Evolutionary conservation across 2,329 filamentous ascomycete genomes (phyloP).

Genomic region (Fusarium guadeloupense): DNA sequence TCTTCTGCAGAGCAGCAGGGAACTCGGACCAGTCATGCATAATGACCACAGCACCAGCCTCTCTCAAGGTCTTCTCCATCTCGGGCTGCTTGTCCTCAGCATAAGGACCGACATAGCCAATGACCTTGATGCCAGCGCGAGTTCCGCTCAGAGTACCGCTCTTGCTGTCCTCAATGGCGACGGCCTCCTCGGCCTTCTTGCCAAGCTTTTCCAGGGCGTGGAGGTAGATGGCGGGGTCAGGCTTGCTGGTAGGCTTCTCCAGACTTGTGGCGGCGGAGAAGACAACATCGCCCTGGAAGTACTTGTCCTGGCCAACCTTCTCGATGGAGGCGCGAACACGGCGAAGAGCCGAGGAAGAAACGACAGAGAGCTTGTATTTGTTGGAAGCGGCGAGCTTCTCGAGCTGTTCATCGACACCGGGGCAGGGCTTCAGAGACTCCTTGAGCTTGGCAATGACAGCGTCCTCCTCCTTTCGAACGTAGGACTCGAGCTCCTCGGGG

Average conservation of each 20-base stretch:
- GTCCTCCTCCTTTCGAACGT: slow-evolving; percentile 81
- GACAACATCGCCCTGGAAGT: slow-evolving; percentile 77
- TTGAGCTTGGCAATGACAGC: slow-evolving; percentile 84
- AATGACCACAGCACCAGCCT: slow-evolving; percentile 70
- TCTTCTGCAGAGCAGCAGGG: slow-evolving; percentile 56
- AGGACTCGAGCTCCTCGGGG: slow-evolving; percentile 74
- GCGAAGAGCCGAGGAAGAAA: slow-evolving; percentile 81
- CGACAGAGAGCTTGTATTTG: slow-evolving; percentile 80
- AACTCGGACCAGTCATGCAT: slow-evolving; percentile 70
- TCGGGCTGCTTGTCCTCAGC: slow-evolving; percentile 66
- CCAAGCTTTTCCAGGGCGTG: slow-evolving; percentile 78
- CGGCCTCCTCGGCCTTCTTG: slow-evolving; percentile 74
- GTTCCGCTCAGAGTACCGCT: slow-evolving; percentile 79
- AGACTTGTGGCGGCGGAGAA: slow-evolving; percentile 86
- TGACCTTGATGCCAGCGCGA: slow-evolving; percentile 79
- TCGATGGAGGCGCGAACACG: slow-evolving; percentile 81
- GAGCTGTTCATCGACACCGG: slow-evolving; percentile 73
- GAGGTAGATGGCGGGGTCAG: slow-evolving; percentile 88
- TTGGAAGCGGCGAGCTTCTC: slow-evolving; percentile 67
- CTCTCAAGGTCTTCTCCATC: slow-evolving; percentile 69
- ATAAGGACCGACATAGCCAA: slow-evolving; percentile 89
- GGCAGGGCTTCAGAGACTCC: slow-evolving; percentile 72
- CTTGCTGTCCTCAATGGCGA: slow-evolving; percentile 90
- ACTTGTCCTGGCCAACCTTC: slow-evolving; percentile 82
- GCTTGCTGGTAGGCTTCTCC: slow-evolving; percentile 84